Conservation (phyloP, 345 rosid genomes). For the Eucalyptus pauciflora region DNA sequence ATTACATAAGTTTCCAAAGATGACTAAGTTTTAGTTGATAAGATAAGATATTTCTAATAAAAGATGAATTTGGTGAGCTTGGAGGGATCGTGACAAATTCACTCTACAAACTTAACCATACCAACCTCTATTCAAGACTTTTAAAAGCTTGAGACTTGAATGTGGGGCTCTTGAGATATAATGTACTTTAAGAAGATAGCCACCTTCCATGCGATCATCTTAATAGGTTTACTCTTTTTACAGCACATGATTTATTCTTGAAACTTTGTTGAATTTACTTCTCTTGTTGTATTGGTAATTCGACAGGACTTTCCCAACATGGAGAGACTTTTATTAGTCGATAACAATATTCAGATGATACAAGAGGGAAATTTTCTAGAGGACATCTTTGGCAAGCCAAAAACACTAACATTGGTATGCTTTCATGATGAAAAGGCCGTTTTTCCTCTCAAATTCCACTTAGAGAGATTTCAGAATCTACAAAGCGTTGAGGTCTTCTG, state of each 20-base stretch:
- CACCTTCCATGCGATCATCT: not conserved
- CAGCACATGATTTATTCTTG: rapidly evolving
- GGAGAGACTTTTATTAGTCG: not conserved
- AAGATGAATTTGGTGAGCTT: not conserved
- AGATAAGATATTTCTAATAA: not conserved
- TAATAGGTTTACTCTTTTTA: not conserved
- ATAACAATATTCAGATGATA: not conserved
- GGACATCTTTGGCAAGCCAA: not conserved
- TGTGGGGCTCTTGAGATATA: not conserved
- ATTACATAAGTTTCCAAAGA: no score
- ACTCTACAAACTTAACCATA: not conserved
- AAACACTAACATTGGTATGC: not conserved
- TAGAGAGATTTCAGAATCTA: not conserved
- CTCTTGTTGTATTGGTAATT: not conserved
- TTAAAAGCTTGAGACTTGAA: not conserved
- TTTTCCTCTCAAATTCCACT: not conserved
- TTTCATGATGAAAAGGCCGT: not conserved
- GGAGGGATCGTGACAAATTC: not conserved
- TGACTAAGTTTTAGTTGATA: not conserved
- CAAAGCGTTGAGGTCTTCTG: not conserved
- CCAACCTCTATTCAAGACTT: not conserved
- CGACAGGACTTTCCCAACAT: not conserved
- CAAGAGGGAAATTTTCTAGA: not conserved
- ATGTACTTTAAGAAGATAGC: not conserved
- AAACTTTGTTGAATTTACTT: not conserved